These are phyloP conservation scores for Phascolomyces articulosus DNA, from an alignment of 371 early-diverging fungal species.

Conservation along the genomic window DNA sequence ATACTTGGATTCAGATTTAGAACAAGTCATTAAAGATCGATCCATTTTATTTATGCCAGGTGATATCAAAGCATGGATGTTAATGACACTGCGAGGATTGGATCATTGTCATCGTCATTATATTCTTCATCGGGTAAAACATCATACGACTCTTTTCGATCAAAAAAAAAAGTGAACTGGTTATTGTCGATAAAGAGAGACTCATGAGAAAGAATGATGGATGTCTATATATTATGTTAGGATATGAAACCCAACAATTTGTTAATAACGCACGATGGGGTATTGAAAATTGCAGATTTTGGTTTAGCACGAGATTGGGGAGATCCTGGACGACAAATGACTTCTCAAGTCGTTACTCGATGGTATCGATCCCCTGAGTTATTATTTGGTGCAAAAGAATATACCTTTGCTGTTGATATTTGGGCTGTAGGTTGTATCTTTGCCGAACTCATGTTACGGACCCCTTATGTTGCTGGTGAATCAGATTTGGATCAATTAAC, in stretches of 20 bases:
- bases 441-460: constrained; percentile 97
- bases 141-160: neutral
- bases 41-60: constrained; percentile 92
- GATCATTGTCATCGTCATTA: constrained; percentile 93
- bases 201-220: too few relatives aligned
- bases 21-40: constrained; percentile 97
- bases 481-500: constrained; percentile 95
- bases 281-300: constrained; percentile 99
- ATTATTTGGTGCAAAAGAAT: constrained; percentile 91
- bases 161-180: neutral
- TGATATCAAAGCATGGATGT: constrained; percentile 99
- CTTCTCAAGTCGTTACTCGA: constrained; percentile 93
- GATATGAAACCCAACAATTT: constrained; percentile 99
- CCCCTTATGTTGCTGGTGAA: constrained; percentile 95
- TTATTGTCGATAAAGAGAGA: too few relatives aligned
- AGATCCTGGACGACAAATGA: constrained; percentile 81
- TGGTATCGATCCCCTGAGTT: constrained; percentile 99
- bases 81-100: constrained; percentile 96
- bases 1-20: constrained; percentile 95
- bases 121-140: constrained; percentile 91
- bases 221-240: constrained; percentile 38
- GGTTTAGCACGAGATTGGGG: constrained; percentile 97
- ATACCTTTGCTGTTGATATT: constrained; percentile 93
- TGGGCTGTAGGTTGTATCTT: constrained; percentile 99
- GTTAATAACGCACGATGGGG: constrained; percentile 88